Evolutionary conservation across 495 filamentous ascomycete genomes (phyloP), one percentile per base, ranked within the genome.

Genomic region (Penicillium odoratum): DNA sequence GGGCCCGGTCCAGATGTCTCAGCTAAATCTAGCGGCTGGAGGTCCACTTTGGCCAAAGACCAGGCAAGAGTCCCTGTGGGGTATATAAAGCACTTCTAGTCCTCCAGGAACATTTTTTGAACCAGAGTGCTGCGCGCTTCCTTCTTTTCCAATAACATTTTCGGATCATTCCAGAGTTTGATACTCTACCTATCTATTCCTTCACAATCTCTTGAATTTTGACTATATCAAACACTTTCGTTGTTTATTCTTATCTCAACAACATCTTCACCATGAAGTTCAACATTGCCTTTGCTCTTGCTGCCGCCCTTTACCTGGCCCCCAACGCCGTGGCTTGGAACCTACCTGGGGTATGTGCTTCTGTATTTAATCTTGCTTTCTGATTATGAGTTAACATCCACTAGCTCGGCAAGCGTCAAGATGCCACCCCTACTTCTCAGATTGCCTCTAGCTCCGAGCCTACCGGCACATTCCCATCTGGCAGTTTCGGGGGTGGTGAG

Each of bases 181-280:
- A 55, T 51, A 66, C 52, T 61, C 48, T 26, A 52, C 51, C 46
- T 50, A 44, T 40, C 47, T 59, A 59, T 66, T 65, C 59, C 11
- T 48, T 48, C 34, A 31, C 47, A 57, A n/a, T 31, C 11, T 42
- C 38, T 31, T 42, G n/a, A 34, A 43, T 21, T 50, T 50, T 26
- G 1, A 51, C 55, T 30, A 42, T 34, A 29, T 25, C n/a, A 45
- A 40, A 15, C 46, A 43, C 31, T 40, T 50, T 57, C 44, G 16
- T 49, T 43, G 34, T 40, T 36, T 40, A 7, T 59, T 28, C 48
- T 33, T 45, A 36, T 46, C 26, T 53, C 33, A 58, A 48, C 57
- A 55, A 40, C 47, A 18, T 56, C 21, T 59, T 57, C 60, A 72
- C 51, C 57, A 74, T 75, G 73, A 75, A 71, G 65, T 54, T 68